phyloP scores from a whole-genome alignment of 805 yeast genomes.

The Cyberlindnera petersonii region DNA sequence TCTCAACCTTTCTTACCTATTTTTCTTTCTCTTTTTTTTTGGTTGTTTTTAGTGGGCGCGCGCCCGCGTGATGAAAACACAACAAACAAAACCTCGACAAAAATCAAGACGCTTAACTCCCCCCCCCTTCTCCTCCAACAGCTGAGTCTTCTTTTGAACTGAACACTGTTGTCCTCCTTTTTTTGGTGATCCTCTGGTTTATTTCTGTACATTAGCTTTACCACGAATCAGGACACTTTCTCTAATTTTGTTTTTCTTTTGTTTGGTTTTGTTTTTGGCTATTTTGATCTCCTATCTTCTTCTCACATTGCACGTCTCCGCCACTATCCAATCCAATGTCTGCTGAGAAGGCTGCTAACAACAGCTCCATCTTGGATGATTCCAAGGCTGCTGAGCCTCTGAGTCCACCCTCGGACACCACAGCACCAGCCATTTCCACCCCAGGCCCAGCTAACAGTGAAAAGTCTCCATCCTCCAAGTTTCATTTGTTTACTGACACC shows the following conservation, averaged over 20 bases:
- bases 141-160: too few relatives aligned
- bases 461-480: slow-evolving; percentile 16
- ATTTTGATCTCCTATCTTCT: neutral
- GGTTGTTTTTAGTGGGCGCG: too few relatives aligned
- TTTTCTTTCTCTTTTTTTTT: too few relatives aligned
- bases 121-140: neutral
- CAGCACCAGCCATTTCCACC: slow-evolving; percentile 20
- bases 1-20: too few relatives aligned
- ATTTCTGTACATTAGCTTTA: slow-evolving; percentile 4
- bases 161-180: too few relatives aligned
- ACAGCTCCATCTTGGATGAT: slow-evolving; percentile 17
- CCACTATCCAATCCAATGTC: slow-evolving; percentile 11
- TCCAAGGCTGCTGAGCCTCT: slow-evolving; percentile 11
- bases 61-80: slow-evolving; percentile 2
- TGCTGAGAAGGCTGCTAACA: slow-evolving; percentile 19
- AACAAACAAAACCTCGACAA: neutral
- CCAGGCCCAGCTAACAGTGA: slow-evolving; percentile 12
- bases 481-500: slow-evolving; percentile 18
- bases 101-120: neutral
- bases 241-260: neutral
- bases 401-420: slow-evolving; percentile 14
- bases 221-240: too few relatives aligned
- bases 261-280: neutral
- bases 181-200: neutral
- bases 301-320: neutral